A percentile compares a stretch with the other conserved stretches of the same genome.
Conservation (phyloP, 495 filamentous ascomycete genomes). For the Aspergillus nanangensis region DNA sequence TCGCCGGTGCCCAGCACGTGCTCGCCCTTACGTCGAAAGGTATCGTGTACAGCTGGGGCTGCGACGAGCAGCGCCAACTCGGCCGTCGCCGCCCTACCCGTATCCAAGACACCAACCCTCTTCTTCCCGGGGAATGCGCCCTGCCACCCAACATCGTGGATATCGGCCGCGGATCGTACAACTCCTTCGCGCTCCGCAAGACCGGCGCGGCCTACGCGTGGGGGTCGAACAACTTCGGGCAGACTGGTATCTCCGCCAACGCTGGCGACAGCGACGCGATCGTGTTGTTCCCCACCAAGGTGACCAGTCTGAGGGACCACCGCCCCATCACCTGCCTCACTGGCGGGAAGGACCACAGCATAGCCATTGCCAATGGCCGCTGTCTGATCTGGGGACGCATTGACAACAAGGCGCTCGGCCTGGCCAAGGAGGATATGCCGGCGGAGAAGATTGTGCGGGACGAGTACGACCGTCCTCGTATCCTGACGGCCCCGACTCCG, state of each 20-base stretch:
- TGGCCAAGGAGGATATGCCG: background rate
- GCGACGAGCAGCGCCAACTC: constrained; percentile 71
- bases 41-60: constrained; percentile 66
- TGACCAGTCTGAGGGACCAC: background rate
- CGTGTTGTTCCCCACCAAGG: constrained; percentile 3
- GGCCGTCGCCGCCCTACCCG: constrained; percentile 26
- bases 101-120: constrained; percentile 2
- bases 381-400: constrained; percentile 13
- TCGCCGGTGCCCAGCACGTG: constrained; percentile 64
- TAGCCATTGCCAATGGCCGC: constrained; percentile 1
- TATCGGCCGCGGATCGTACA: constrained; percentile 9
- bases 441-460: constrained; percentile 1
- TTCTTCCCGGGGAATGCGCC: constrained; percentile 5
- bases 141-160: constrained; percentile 3
- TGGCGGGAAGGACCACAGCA: constrained; percentile 12
- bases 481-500: constrained; percentile 5
- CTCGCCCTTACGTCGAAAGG: constrained; percentile 67
- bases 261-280: constrained; percentile 5
- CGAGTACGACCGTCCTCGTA: constrained; percentile 1
- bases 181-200: constrained; percentile 11
- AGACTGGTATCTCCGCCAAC: constrained; percentile 3
- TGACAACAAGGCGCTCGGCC: constrained; percentile 10
- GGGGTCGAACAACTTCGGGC: constrained; percentile 13
- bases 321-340: constrained; percentile 1
- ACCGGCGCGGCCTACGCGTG: constrained; percentile 7